Evolutionary conservation across 2,329 filamentous ascomycete species (phyloP), one percentile per base, ranked within the genome.

Genomic region (Aurifilum marmelostoma): DNA sequence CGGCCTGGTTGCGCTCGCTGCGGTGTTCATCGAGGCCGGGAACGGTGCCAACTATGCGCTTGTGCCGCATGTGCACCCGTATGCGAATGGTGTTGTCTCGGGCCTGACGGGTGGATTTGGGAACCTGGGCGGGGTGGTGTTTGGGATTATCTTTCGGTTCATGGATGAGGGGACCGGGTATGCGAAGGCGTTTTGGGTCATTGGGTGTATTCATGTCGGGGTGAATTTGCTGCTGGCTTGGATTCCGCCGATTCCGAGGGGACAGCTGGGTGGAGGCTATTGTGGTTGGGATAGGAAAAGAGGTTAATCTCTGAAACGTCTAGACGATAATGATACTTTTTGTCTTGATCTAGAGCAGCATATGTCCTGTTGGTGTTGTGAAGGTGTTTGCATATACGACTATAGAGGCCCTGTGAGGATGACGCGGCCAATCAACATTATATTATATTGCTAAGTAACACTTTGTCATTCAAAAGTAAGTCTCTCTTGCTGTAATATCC

Each of bases 11-110:
- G 89, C 90, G 1, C 86, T 92, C 12, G 86, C 94, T 81, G 92
- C 92, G 0, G 85, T 97, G 77, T 97, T 97, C 82, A 80, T 94
- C 58, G 93, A 97, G 78, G 92, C 91, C 1, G 90, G 89, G 56
- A 97, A 97, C 76, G 94, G 94, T 0, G 89, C 92, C 54, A 96
- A 92, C 80, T 97, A 96, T 79, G 88, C 92, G 0, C 85, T 97
- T 7, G 91, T 97, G 32, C 93, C 94, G 3, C 94, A 97, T 76
- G 91, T 97, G 1, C 91, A 94, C 79, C 92, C 93, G 0, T 86
- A 85, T 71, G 92, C 93, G 70, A 97, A 97, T 78, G 94, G 93
- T 18, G 77, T 86, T 67, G 85, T 97, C 8, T 92, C 91, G 0
- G 94, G 94, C 16, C 82, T 92, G 47, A 91, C 93, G 0, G 94